Conservation (phyloP, 2,329 filamentous ascomycete genomes). For the Aspergillus ibericus region DNA sequence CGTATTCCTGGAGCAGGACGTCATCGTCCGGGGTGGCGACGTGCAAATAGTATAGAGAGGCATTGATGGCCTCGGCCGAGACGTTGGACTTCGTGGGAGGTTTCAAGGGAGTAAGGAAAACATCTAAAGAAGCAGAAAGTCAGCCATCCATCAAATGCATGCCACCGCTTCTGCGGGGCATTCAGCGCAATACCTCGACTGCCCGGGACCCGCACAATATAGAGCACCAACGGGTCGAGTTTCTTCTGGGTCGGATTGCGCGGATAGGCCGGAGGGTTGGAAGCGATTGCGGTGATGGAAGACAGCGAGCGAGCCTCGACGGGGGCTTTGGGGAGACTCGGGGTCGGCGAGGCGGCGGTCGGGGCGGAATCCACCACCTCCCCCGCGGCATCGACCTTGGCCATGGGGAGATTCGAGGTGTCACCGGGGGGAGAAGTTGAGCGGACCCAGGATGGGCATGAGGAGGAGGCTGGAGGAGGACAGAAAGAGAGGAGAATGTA, state of each 20-base stretch:
- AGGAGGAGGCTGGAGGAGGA: background rate
- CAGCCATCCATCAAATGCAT: conserved; percentile 9
- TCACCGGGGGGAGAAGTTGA: background rate
- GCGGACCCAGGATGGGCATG: background rate
- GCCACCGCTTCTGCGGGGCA: conserved; percentile 10
- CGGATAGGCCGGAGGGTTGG: conserved; percentile 83
- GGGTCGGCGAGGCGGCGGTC: conserved; percentile 23
- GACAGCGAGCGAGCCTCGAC: conserved; percentile 84
- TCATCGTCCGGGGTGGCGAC: conserved; percentile 65
- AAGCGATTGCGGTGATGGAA: conserved; percentile 74
- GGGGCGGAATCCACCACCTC: conserved; percentile 29
- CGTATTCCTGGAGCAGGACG: conserved; percentile 39
- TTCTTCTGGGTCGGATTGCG: conserved; percentile 69
- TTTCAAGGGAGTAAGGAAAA: conserved; percentile 89
- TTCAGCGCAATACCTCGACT: conserved; percentile 66
- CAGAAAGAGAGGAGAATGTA: background rate
- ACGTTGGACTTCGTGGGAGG: conserved; percentile 80
- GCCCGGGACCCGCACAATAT: conserved; percentile 90
- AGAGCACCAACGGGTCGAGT: conserved; percentile 74
- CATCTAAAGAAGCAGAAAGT: conserved; percentile 57
- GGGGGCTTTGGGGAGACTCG: conserved; percentile 25
- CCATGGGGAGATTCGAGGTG: conserved; percentile 18
- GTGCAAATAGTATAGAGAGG: conserved; percentile 89
- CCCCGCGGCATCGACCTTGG: conserved; percentile 25
- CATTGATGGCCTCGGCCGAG: conserved; percentile 80